These are phyloP conservation scores for Colletotrichum australisinense DNA, from an alignment of 2,329 filamentous ascomycete genomes.

Conservation along the genomic window DNA sequence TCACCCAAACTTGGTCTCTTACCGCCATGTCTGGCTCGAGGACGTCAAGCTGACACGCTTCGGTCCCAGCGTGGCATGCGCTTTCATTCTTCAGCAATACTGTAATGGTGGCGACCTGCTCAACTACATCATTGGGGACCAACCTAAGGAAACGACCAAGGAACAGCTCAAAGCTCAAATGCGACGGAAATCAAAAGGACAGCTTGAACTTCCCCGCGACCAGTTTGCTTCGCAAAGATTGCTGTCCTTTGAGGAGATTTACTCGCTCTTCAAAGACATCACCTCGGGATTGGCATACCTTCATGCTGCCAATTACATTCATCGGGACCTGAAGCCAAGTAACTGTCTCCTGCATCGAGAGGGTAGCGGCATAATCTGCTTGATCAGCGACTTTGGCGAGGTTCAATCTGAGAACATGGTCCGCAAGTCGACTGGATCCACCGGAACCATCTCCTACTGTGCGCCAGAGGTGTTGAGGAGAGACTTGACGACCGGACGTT, in stretches of 20 bases:
- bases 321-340: constrained; percentile 94
- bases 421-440: constrained; percentile 91
- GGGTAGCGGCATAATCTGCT: constrained; percentile 77
- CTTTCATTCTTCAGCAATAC: constrained; percentile 97
- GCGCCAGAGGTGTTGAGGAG: constrained; percentile 89
- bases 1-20: constrained; percentile 95
- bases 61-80: constrained; percentile 90
- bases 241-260: constrained; percentile 88
- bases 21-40: constrained; percentile 97
- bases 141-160: constrained; percentile 73
- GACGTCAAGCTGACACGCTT: constrained; percentile 87
- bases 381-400: constrained; percentile 98
- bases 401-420: constrained; percentile 86
- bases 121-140: constrained; percentile 82
- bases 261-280: constrained; percentile 95
- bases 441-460: constrained; percentile 97
- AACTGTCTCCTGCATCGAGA: constrained; percentile 91
- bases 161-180: constrained; percentile 91
- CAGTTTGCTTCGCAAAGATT: constrained; percentile 54
- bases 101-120: constrained; percentile 95
- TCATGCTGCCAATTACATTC: constrained; percentile 92
- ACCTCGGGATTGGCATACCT: constrained; percentile 91
- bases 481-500: constrained; percentile 74
- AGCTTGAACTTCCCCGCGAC: constrained; percentile 71
- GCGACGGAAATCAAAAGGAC: constrained; percentile 83